Evolutionary conservation across 176 grass and related monocot species (phyloP), one percentile per base, ranked within the genome.

Genomic region (Hordeum marinum): DNA sequence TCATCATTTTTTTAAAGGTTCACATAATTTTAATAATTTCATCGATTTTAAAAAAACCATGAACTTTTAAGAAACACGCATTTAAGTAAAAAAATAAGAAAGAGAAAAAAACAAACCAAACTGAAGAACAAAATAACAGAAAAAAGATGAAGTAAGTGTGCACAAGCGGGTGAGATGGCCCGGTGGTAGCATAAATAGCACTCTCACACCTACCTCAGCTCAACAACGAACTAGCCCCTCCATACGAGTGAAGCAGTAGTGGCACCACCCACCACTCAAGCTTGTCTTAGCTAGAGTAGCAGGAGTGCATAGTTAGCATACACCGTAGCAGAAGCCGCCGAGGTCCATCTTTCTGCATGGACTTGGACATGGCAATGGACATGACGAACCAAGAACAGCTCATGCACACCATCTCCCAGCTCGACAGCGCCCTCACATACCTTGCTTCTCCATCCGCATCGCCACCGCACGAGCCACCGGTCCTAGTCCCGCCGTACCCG

Each of bases 331-430:
- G 35, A 63, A 63, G 12, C 8, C 3, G 45, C 32, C 5, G 31
- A 66, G 20, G 10, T 21, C 32, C 69, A 41, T 72, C 9, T 9
- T 46, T 34, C 6, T 17, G 11, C 15, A 63, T 11, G 52, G 82
- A 84, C 26, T 65, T 84, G 13, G 71, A 50, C 59, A 84, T 50
- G 42, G 57, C 41, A 52, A 54, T 76, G 29, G 71, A 65, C 10
- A 37, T 75, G 55, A 63, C 59, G 55, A 63, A 31, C 71, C 82
- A 84, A 24, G 82, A 84, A 8, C 41, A 76, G 82, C 82, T 84
- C 41, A 65, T 76, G 82, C 40, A 65, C 29, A 52, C 62, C 82
- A 75, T 84, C 70, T 75, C 82, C n/a, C 70, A 84, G 32, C 82
- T 84, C 43, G 81, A 84, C 70, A 50, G 40, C 41, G 82, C 71